Conservation (phyloP, 768 basidiomycete species). For the Leucocoprinus birnbaumii region DNA sequence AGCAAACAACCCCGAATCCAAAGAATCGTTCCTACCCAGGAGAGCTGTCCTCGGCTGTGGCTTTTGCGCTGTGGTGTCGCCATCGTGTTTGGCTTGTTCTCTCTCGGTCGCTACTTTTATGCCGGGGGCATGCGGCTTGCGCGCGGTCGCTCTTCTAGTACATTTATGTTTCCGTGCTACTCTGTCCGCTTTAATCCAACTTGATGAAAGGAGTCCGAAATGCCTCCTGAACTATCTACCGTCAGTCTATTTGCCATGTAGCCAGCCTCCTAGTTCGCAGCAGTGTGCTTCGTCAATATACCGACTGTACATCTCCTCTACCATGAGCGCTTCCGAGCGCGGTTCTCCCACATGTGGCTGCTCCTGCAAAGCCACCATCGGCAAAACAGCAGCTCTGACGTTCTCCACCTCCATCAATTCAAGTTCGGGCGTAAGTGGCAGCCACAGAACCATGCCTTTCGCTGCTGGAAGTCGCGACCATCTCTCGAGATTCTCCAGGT, state of each 20-base stretch:
- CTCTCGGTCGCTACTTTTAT: constrained; percentile 8
- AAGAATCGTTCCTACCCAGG: constrained; percentile 25
- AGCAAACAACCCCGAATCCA: constrained; percentile 15
- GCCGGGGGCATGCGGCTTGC: constrained; percentile 7
- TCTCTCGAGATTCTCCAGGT: background rate
- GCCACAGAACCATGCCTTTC: background rate
- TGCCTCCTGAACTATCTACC: constrained; percentile 6
- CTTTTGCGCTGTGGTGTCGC: constrained; percentile 8
- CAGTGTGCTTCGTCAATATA: constrained; percentile 37
- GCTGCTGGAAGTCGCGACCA: background rate
- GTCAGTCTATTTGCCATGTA: background rate
- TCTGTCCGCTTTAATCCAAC: background rate
- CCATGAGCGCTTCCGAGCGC: constrained; percentile 4
- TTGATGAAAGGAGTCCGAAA: constrained; percentile 7
- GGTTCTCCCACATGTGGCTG: background rate
- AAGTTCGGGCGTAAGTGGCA: no score
- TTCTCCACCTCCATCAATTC: background rate
- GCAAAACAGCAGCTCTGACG: background rate
- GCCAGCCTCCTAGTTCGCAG: constrained; percentile 13
- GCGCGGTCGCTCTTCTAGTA: constrained; percentile 4
- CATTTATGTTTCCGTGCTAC: constrained; percentile 6
- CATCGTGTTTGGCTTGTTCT: constrained; percentile 1
- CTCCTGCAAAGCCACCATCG: background rate
- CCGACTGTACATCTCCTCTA: constrained; percentile 34
- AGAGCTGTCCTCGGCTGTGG: constrained; percentile 19